Percentiles rank a stretch among this genome's conserved stretches.
These are phyloP conservation scores for Cornus kousa DNA, from an alignment of 148 eudicot species.

Conservation along the genomic window DNA sequence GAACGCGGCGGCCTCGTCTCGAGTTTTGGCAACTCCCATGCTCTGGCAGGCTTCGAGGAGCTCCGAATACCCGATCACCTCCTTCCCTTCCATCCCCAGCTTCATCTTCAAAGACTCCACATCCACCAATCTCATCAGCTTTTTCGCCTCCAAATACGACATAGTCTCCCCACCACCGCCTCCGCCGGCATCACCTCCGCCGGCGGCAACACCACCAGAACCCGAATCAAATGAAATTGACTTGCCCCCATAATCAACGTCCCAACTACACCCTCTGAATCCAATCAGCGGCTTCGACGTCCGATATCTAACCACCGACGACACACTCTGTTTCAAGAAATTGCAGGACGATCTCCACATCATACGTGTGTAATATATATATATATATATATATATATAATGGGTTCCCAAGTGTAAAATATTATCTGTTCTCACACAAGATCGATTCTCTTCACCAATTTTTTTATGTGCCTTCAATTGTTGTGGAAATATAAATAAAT, in stretches of 20 bases:
- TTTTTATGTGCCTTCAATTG: too few relatives aligned
- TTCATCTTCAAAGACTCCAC: conserved; percentile 72
- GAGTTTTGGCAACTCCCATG: conserved; percentile 66
- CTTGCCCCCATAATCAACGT: not conserved
- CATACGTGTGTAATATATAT: not conserved
- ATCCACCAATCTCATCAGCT: conserved; percentile 75
- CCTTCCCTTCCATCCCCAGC: conserved; percentile 62
- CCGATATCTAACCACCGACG: conserved; percentile 1
- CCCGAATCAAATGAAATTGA: conserved; percentile 2
- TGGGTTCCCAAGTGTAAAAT: too few relatives aligned
- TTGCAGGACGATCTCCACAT: conserved; percentile 25
- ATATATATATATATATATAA: not conserved
- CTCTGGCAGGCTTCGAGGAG: conserved; percentile 59
- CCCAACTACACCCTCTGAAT: not conserved
- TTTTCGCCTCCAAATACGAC: conserved; percentile 64
- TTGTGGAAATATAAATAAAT: too few relatives aligned
- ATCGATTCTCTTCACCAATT: too few relatives aligned
- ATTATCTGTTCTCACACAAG: too few relatives aligned
- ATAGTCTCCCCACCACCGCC: conserved; percentile 23
- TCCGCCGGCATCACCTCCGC: conserved; percentile 9
- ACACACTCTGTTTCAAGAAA: conserved; percentile 15
- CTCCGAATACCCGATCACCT: conserved; percentile 65
- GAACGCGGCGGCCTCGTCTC: conserved; percentile 58
- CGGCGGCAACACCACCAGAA: not conserved
- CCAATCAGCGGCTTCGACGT: conserved; percentile 12